Evolutionary conservation across 768 basidiomycete species (phyloP).

Genomic region (Tricholomella constricta): DNA sequence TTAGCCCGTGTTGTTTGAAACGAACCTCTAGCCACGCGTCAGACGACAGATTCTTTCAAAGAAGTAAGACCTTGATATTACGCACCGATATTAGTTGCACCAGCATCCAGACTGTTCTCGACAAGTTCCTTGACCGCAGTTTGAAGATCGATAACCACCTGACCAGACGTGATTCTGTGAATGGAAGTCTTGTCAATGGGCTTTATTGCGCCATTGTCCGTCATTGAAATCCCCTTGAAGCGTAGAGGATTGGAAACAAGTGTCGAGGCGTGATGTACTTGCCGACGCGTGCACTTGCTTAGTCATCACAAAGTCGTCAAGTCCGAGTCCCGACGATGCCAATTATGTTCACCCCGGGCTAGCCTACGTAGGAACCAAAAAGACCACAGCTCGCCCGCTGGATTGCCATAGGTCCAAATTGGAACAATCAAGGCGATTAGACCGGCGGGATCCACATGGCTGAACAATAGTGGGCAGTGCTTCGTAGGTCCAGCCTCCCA

Average conservation of each 20-base stretch:
- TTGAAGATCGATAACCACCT: constrained; percentile 92
- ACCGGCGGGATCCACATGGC: no score
- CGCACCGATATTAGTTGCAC: constrained; percentile 83
- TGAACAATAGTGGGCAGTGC: background rate
- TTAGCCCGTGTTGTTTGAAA: constrained; percentile 86
- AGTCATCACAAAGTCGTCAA: background rate
- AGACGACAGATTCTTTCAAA: background rate
- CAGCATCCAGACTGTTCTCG: constrained; percentile 95
- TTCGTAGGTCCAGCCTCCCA: background rate
- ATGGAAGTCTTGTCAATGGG: constrained; percentile 78
- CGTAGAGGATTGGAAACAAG: background rate
- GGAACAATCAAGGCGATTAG: background rate
- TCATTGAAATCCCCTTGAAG: background rate
- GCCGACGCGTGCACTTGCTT: background rate
- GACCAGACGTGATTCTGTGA: constrained; percentile 91
- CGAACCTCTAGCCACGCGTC: constrained; percentile 65
- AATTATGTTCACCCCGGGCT: background rate
- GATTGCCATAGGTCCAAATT: background rate
- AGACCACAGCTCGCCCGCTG: background rate
- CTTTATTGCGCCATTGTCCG: constrained; percentile 33
- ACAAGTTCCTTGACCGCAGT: constrained; percentile 95
- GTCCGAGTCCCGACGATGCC: background rate
- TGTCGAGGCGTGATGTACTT: background rate
- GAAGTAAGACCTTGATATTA: background rate
- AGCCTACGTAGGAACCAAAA: background rate